Conservation (phyloP, 163 green algal species). For the Coccomyxa subellipsoidea region DNA sequence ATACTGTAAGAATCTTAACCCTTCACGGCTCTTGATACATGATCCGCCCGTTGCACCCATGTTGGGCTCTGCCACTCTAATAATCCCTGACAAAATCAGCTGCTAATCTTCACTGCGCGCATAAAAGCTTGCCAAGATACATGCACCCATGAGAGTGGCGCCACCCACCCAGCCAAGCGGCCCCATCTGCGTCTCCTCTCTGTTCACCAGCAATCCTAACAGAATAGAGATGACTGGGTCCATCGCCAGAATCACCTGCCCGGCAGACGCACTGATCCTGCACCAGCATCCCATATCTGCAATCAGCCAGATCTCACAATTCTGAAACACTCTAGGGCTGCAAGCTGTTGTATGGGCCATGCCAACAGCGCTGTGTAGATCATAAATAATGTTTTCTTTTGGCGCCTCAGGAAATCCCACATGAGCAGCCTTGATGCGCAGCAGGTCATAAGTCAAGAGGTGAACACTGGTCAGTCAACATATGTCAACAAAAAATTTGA, state of each 20-base stretch:
- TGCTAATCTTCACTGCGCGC: not conserved
- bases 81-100: too few relatives aligned
- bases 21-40: too few relatives aligned
- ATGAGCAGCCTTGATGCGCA: too few relatives aligned
- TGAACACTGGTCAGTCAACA: not conserved
- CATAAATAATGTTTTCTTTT: too few relatives aligned
- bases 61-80: not conserved
- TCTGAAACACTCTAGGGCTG: too few relatives aligned
- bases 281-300: not conserved
- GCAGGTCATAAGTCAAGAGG: too few relatives aligned
- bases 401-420: too few relatives aligned
- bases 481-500: not conserved
- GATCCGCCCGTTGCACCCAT: too few relatives aligned
- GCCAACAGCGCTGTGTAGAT: too few relatives aligned
- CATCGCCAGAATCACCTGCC: conserved; percentile 26
- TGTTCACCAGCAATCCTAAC: conserved; percentile 11
- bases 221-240: conserved; percentile 23
- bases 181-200: conserved; percentile 18
- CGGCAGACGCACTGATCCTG: conserved; percentile 24
- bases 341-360: too few relatives aligned
- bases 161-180: conserved; percentile 18
- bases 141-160: conserved; percentile 17
- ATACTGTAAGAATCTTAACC: too few relatives aligned
- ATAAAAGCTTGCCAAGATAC: conserved; percentile 16
- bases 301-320: too few relatives aligned